Evolutionary conservation across 345 rosid genomes (phyloP).

Genomic region (Lenwebbia sp.): DNA sequence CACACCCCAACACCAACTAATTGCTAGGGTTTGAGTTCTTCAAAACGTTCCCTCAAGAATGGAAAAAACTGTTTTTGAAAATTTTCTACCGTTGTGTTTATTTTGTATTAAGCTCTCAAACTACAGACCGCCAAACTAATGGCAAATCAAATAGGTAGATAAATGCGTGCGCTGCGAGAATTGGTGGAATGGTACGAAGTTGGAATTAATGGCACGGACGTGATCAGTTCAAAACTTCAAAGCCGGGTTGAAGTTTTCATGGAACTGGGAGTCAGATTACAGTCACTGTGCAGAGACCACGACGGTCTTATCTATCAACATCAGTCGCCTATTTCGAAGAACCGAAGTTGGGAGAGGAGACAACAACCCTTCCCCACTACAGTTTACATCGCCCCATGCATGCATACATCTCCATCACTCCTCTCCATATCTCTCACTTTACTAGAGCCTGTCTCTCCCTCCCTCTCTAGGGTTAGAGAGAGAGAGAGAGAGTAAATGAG

Average conservation of each 20-base stretch:
- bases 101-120: background rate
- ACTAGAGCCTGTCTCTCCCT: background rate
- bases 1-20: background rate
- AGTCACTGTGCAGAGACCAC: background rate
- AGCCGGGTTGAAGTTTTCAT: background rate
- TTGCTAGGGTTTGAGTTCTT: background rate
- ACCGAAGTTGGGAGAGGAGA: constrained; percentile 17
- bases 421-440: background rate
- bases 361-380: constrained; percentile 19
- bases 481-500: background rate
- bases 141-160: background rate
- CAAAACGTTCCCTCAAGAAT: background rate
- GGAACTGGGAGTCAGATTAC: background rate
- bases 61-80: background rate
- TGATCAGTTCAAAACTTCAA: background rate
- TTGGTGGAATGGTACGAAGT: background rate
- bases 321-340: background rate
- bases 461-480: background rate
- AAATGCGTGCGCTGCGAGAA: background rate
- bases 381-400: constrained; percentile 23
- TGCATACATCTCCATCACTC: constrained; percentile 10
- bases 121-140: background rate
- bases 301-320: background rate
- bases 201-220: background rate
- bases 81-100: background rate